Percentiles rank a stretch among this genome's conserved stretches.
Evolutionary conservation across 257 asterid species (phyloP).

Genomic region (Salvia rosmarinus): DNA sequence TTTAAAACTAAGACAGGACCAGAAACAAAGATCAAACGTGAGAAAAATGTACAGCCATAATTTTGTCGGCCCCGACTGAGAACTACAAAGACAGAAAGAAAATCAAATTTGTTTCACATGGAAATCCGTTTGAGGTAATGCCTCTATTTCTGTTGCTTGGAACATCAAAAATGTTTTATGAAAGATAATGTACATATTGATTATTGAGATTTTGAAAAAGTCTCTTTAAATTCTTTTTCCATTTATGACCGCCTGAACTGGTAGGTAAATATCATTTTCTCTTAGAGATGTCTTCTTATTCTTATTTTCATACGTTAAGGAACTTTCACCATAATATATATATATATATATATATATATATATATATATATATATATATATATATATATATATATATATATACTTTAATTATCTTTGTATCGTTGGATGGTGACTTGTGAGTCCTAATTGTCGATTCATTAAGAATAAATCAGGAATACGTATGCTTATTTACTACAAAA

Average conservation of each 20-base stretch:
- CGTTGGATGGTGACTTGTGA: neutral
- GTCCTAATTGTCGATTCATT: neutral
- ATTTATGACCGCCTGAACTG: neutral
- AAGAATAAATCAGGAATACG: neutral
- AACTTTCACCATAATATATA: too few species aligned
- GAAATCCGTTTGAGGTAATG: neutral
- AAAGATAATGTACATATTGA: neutral
- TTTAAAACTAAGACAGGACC: slow-evolving; percentile 14
- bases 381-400: too few species aligned
- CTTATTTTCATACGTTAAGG: too few species aligned
- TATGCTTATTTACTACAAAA: too few species aligned
- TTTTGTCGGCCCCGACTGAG: slow-evolving; percentile 35
- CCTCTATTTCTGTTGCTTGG: slow-evolving; percentile 7
- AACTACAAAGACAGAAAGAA: slow-evolving; percentile 33
- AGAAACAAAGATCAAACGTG: slow-evolving; percentile 13
- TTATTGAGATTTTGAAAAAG: neutral
- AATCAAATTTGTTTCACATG: slow-evolving; percentile 41
- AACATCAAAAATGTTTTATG: neutral
- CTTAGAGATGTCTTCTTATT: too few species aligned
- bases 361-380: too few species aligned
- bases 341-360: too few species aligned
- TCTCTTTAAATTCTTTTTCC: neutral
- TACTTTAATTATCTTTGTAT: too few species aligned
- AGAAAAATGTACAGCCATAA: slow-evolving; percentile 16
- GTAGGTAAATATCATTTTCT: slow-evolving; percentile 10